A percentile compares a stretch with the other conserved stretches of the same genome.
phyloP scores from a whole-genome alignment of 495 filamentous ascomycete genomes.

The Lindgomyces ingoldianus region DNA sequence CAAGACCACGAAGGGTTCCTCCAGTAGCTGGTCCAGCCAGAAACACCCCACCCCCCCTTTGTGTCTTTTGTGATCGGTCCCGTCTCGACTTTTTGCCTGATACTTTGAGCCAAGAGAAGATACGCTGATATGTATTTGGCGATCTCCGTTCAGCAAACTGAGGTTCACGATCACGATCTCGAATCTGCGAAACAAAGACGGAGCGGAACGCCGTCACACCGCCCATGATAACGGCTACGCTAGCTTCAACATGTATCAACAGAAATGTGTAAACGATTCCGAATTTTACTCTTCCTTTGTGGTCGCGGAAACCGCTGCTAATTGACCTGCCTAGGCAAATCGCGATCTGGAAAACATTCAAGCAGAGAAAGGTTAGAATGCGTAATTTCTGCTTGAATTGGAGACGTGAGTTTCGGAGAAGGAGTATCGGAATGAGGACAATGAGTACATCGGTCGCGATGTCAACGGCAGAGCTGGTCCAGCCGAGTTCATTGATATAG shows the following conservation, averaged over 20 bases:
- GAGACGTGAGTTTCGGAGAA: not conserved
- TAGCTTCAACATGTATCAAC: constrained; percentile 2
- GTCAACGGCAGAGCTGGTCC: not conserved
- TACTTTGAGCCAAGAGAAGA: not conserved
- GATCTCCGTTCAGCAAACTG: not conserved
- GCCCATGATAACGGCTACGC: constrained; percentile 13
- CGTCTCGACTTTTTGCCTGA: not conserved
- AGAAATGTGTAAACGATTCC: not conserved
- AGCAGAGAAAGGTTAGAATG: constrained; percentile 7
- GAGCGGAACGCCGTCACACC: constrained; percentile 5
- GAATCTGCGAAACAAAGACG: not conserved
- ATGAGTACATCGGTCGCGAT: not conserved
- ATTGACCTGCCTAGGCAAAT: not conserved
- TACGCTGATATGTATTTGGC: not conserved
- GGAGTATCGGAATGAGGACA: constrained; percentile 5
- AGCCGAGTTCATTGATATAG: not conserved
- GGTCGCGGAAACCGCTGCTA: not conserved
- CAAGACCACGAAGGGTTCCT: not conserved
- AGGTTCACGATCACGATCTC: not conserved
- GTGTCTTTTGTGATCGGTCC: not conserved
- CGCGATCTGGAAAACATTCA: constrained; percentile 4
- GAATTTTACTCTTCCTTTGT: not conserved
- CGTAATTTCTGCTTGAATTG: not conserved
- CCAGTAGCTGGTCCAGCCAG: not conserved
- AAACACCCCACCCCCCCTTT: not conserved